These are phyloP conservation scores for Xylaria flabelliformis DNA, from an alignment of 495 filamentous ascomycete species.

Conservation along the genomic window DNA sequence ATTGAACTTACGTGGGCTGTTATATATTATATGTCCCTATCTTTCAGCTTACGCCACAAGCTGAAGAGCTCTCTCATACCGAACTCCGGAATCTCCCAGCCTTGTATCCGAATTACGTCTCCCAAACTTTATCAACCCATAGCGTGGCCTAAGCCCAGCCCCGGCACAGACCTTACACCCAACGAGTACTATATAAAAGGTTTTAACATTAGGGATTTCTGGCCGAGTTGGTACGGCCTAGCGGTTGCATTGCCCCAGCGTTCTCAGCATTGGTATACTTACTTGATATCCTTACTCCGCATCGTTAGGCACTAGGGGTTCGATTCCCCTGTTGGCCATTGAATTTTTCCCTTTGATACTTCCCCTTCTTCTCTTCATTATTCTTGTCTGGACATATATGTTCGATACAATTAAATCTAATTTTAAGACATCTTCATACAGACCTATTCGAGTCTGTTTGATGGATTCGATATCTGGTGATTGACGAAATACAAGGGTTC, in stretches of 20 bases:
- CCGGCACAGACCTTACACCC: not conserved
- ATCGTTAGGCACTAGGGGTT: constrained; percentile 14
- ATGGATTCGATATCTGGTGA: too few species aligned
- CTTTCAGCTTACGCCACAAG: not conserved
- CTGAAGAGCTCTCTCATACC: not conserved
- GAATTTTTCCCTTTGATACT: not conserved
- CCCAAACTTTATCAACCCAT: not conserved
- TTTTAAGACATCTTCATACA: not conserved
- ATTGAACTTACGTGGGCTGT: not conserved
- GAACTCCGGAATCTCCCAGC: not conserved
- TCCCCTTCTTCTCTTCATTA: not conserved
- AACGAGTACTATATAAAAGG: not conserved
- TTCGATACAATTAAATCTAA: not conserved
- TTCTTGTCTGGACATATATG: too few species aligned
- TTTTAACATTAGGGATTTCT: not conserved
- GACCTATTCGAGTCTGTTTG: too few species aligned
- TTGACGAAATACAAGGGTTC: too few species aligned
- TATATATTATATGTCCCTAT: not conserved
- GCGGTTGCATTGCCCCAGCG: not conserved
- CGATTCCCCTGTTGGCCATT: constrained; percentile 2
- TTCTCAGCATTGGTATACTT: not conserved
- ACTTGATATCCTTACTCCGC: not conserved
- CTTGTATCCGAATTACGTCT: not conserved
- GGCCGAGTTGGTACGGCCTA: not conserved
- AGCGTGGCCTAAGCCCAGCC: not conserved